A percentile compares a stretch with the other conserved stretches of the same genome.
These are phyloP conservation scores for Irineochytrium annulatum DNA, from an alignment of 192 early-diverging fungal genomes.

Conservation along the genomic window DNA sequence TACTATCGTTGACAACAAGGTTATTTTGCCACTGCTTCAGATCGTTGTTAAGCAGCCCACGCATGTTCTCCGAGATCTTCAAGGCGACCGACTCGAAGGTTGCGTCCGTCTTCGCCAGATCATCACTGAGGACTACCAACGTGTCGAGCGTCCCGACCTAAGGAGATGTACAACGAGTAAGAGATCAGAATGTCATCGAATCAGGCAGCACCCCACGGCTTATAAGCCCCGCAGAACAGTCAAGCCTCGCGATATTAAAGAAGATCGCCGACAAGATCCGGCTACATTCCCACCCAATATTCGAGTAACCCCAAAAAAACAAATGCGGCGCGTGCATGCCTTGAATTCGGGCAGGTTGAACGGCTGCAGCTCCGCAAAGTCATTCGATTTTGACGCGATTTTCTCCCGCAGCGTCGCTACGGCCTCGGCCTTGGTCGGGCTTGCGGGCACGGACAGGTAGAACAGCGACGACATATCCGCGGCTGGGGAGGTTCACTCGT, in stretches of 20 bases:
- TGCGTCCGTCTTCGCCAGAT: slow-evolving; percentile 81
- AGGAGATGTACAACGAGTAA: too few relatives aligned
- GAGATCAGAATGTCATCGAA: too few relatives aligned
- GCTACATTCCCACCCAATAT: too few relatives aligned
- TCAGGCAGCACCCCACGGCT: too few relatives aligned
- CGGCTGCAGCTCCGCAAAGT: slow-evolving; percentile 77
- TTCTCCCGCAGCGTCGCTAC: slow-evolving; percentile 72
- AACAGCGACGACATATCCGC: slow-evolving; percentile 28
- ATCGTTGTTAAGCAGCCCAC: slow-evolving; percentile 65
- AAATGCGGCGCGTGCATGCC: too few relatives aligned
- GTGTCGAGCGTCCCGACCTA: slow-evolving; percentile 95
- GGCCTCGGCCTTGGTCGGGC: slow-evolving; percentile 69
- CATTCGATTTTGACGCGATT: slow-evolving; percentile 51
- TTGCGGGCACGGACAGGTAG: slow-evolving; percentile 82
- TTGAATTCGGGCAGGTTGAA: slow-evolving; percentile 90
- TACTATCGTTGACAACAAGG: slow-evolving; percentile 80
- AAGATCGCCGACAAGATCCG: too few relatives aligned
- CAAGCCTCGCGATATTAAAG: too few relatives aligned
- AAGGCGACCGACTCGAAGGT: slow-evolving; percentile 66
- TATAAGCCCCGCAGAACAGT: too few relatives aligned
- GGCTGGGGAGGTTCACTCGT: too few relatives aligned
- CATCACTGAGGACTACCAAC: slow-evolving; percentile 91
- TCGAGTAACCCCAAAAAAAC: too few relatives aligned
- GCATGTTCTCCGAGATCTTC: slow-evolving; percentile 86
- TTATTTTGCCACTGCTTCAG: slow-evolving; percentile 57